Conservation (phyloP, 208 protist genomes). For the Acanthamoeba sp. region DNA sequence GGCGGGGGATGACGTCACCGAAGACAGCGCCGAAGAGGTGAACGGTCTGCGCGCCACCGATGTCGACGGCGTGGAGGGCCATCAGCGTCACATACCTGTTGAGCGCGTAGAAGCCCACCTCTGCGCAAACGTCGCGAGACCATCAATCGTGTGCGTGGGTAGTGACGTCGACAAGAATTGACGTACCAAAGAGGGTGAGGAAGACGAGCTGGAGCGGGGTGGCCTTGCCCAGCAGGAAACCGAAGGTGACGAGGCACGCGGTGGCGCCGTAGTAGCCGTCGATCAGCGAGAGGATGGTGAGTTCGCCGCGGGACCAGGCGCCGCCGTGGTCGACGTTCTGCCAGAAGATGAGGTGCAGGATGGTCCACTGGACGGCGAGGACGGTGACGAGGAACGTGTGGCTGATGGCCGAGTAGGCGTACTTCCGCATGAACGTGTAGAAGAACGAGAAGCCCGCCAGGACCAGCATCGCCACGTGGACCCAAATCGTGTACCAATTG, state of each 20-base stretch:
- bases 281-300: conserved; percentile 36
- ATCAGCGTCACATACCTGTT: conserved; percentile 17
- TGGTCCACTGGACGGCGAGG: conserved; percentile 59
- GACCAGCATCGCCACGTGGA: conserved; percentile 52
- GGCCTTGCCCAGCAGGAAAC: conserved; percentile 40
- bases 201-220: conserved; percentile 18
- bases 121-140: background rate
- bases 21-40: conserved; percentile 49
- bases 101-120: conserved; percentile 45
- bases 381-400: conserved; percentile 43
- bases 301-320: conserved; percentile 15
- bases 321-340: conserved; percentile 33
- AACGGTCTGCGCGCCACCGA: conserved; percentile 16
- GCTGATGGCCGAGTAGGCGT: conserved; percentile 67
- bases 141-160: too few species aligned
- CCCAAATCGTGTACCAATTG: conserved; percentile 52
- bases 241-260: conserved; percentile 21
- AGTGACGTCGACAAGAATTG: too few species aligned
- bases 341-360: conserved; percentile 56
- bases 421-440: conserved; percentile 72
- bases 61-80: conserved; percentile 45
- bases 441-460: conserved; percentile 62
- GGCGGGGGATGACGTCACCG: background rate
- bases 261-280: conserved; percentile 58
- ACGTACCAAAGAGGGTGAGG: conserved; percentile 49